Base-by-base conservation (phyloP, 1,139 yeast species). In the Suhomyces terraborum region DNA sequence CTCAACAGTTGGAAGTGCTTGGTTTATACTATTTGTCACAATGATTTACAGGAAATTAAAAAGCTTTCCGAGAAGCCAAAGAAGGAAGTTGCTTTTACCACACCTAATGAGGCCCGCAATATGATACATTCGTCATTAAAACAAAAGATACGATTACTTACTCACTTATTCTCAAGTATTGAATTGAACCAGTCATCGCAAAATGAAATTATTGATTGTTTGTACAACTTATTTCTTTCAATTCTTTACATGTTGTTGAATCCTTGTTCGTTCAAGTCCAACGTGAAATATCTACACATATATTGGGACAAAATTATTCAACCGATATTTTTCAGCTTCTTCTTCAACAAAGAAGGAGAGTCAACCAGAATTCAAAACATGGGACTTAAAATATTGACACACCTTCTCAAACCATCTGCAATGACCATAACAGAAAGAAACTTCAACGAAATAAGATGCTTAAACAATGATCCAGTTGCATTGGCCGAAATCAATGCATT, bases 261-360 rank as follows among this genome's bases (percentile, higher is more conserved):
- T 43, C 60, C 60, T 7, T 45, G 50, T 12, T 47, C 50, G 2
- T 48, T 51, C 14, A 57, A 54, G 36, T 49, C 49, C n/a, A 49
- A 55, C 24, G 39, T 48, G 3, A 64, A 62, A 37, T 58, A 61
- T 41, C 47, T 67, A 26, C 63, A 62, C 35, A 48, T 67, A 5
- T 62, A 66, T 32, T 72, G 77, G 77, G 75, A 69, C 41, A 62
- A 57, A 35, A 52, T 72, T 2, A 48, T 72, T 16, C 66, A 59
- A 34, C 69, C 70, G 1, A 54, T 66, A 0, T 48, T 72, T 25
- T 32, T 54, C 12, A 58, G 52, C 31, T 65, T 71, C 45, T 69
- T 69, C 37, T 69, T 71, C 52, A 60, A 56, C 31, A 59, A 59
- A 36, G 58, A 51, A 19, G 28, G 21, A 6, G 32, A 23, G 4